Evolutionary conservation across 768 basidiomycete species (phyloP), one percentile per base, ranked within the genome.

Genomic region (Lactifluus piperatus): DNA sequence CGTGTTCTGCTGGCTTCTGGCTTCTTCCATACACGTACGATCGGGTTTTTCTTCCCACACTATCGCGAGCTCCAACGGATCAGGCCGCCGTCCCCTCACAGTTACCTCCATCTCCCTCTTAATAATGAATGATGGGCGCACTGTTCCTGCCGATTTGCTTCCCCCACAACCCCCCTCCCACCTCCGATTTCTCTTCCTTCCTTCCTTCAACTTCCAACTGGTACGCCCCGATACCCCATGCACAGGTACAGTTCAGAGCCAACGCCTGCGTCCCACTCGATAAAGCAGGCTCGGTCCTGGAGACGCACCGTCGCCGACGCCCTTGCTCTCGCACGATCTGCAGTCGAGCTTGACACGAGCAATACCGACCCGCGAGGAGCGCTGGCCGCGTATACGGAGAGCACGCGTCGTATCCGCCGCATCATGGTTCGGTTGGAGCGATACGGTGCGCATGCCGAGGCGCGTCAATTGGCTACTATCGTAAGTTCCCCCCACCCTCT

Each of bases 381-480:
- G 18, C 29, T 61, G 16, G 20, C 18, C 11, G 54, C 54, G 20
- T 61, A 61, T 14, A 26, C 36, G 7, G 44, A 56, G 50, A 61
- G 60, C 22, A 55, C 51, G 36, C 60, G 50, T 16, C 50, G 29
- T 39, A 50, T 61, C 5, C 50, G 54, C 5, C 24, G 30, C 29
- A 61, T 61, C 44, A 44, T 45, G 14, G 49, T 43, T 20, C 60
- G 60, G 13, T 14, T 61, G n/a, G 48, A 61, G 30, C 60, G 60
- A 13, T 39, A 61, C n/a, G 60, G 60, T 10, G 60, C 54, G 5
- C 36, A 27, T n/a, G 14, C 43, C 4, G 44, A 56, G 22, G 54
- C 50, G 0, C 22, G 54, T 2, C 49, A 34, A 9, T 14, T 61
- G 1, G 50, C 60, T 22, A 30, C 50, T 22, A 61, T 61, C 37